A percentile compares a stretch with the other conserved stretches of the same genome.
These are phyloP conservation scores for Fraxinus platypoda DNA, from an alignment of 305 asterid genomes.

Conservation along the genomic window DNA sequence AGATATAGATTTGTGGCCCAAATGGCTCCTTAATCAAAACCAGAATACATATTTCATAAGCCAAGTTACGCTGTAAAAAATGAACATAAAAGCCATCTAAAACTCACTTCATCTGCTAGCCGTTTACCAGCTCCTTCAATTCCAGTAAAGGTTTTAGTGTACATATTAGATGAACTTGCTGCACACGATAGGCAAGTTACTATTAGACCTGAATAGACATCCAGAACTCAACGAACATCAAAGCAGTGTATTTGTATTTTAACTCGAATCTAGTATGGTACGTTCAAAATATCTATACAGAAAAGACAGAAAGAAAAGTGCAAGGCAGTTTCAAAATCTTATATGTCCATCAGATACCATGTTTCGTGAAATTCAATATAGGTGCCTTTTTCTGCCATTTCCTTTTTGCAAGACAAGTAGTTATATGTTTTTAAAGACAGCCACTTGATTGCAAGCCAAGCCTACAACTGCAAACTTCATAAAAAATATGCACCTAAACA, in stretches of 20 bases:
- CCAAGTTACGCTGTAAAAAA: constrained; percentile 5
- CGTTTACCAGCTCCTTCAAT: constrained; percentile 88
- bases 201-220: neutral
- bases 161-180: constrained; percentile 88
- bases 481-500: neutral
- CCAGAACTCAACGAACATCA: neutral
- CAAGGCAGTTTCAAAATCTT: neutral
- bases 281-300: neutral
- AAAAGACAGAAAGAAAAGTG: neutral
- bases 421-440: neutral
- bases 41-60: constrained; percentile 9
- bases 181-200: constrained; percentile 36
- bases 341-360: neutral
- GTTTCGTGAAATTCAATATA: neutral
- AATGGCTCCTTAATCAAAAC: neutral
- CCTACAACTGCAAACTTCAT: neutral
- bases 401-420: neutral
- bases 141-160: constrained; percentile 89
- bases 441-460: neutral
- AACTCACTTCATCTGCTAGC: constrained; percentile 95
- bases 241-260: neutral
- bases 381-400: neutral
- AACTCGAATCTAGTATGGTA: neutral
- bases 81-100: constrained; percentile 7
- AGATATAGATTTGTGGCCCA: constrained; percentile 10